phyloP scores from a whole-genome alignment of 306 rosid genomes.

The Medicago lupulina region DNA sequence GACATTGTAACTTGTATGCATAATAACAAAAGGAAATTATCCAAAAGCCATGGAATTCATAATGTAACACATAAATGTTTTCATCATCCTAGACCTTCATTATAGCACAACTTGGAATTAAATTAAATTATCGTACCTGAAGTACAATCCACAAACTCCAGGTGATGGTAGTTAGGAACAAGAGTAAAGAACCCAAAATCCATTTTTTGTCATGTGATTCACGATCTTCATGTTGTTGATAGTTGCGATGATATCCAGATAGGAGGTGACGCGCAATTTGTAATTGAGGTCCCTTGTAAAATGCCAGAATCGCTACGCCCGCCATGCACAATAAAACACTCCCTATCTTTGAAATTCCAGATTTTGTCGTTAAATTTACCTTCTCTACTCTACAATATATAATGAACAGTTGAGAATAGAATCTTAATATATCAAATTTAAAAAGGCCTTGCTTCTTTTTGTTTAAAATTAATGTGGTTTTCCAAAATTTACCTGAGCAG shows the following conservation, averaged over 20 bases:
- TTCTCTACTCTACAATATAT: slow-evolving; percentile 58
- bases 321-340: slow-evolving; percentile 57
- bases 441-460: no score
- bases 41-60: no score
- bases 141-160: slow-evolving; percentile 66
- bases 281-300: slow-evolving; percentile 64
- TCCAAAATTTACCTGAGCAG: slow-evolving; percentile 48
- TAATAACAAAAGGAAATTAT: no score
- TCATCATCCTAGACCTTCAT: no score
- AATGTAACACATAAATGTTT: no score
- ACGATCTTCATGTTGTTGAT: slow-evolving; percentile 42
- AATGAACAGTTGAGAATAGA: neutral
- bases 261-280: slow-evolving; percentile 30
- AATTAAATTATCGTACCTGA: slow-evolving; percentile 51
- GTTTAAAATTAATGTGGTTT: neutral
- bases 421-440: no score
- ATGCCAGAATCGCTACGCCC: slow-evolving; percentile 63
- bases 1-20: no score
- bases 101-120: neutral
- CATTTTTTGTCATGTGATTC: slow-evolving; percentile 48
- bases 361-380: slow-evolving; percentile 49
- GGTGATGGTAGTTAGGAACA: slow-evolving; percentile 41
- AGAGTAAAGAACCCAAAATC: slow-evolving; percentile 61
- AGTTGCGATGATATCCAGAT: slow-evolving; percentile 29
- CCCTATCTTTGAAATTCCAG: slow-evolving; percentile 59